phyloP scores from a whole-genome alignment of 495 filamentous ascomycete species.

The Sphaerosporella brunnea region DNA sequence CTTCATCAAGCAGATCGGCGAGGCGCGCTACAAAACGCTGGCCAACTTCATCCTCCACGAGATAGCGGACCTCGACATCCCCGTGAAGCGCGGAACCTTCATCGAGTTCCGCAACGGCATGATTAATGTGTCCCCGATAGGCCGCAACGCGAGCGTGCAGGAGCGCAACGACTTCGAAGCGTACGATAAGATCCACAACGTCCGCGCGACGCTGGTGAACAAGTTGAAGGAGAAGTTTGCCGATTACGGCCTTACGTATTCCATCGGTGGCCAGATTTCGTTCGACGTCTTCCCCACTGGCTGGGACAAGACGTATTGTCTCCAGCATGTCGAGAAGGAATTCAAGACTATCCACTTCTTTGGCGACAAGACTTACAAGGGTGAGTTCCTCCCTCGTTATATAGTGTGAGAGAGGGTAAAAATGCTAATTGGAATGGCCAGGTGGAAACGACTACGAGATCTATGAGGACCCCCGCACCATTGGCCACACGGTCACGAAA shows the following conservation, averaged over 20 bases:
- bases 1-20: slow-evolving; percentile 88
- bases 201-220: slow-evolving; percentile 54
- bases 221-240: slow-evolving; percentile 63
- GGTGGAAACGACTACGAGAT: slow-evolving; percentile 94
- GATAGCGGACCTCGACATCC: slow-evolving; percentile 71
- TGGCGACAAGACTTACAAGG: slow-evolving; percentile 76
- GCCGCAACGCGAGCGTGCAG: slow-evolving; percentile 65
- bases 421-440: no score
- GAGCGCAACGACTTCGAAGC: slow-evolving; percentile 65
- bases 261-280: slow-evolving; percentile 89
- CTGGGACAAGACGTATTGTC: slow-evolving; percentile 98
- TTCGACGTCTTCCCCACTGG: slow-evolving; percentile 95
- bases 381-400: background rate
- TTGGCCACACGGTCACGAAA: slow-evolving; percentile 62
- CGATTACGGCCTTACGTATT: slow-evolving; percentile 70
- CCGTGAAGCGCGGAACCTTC: slow-evolving; percentile 82
- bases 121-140: slow-evolving; percentile 85
- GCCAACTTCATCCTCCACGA: slow-evolving; percentile 76
- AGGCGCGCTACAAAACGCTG: slow-evolving; percentile 77
- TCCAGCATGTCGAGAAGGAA: slow-evolving; percentile 71
- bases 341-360: slow-evolving; percentile 94
- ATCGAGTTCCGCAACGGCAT: slow-evolving; percentile 94
- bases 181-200: slow-evolving; percentile 58
- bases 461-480: slow-evolving; percentile 57
- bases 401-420: no score